phyloP scores from a whole-genome alignment of 352 stramenopile genomes.

The Phytopythium boreale region DNA sequence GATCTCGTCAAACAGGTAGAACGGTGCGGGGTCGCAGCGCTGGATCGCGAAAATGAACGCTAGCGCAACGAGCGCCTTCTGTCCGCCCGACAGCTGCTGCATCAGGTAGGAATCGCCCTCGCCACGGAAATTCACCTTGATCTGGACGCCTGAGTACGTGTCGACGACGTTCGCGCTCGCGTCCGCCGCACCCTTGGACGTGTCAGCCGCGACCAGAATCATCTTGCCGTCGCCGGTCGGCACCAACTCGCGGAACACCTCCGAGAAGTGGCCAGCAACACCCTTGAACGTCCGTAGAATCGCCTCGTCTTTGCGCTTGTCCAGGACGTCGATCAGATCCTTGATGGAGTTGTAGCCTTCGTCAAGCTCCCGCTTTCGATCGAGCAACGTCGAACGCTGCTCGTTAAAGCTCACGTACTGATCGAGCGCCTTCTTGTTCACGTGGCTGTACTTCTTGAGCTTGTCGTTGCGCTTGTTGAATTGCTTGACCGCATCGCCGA shows the following conservation, averaged over 20 bases:
- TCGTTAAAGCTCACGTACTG: constrained; percentile 99
- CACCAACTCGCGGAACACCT: constrained; percentile 98
- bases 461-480: constrained; percentile 95
- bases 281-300: constrained; percentile 99
- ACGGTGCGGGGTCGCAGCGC: constrained; percentile 98
- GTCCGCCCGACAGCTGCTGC: constrained; percentile 98
- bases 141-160: constrained; percentile 96
- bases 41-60: constrained; percentile 99
- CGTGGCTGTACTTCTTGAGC: constrained; percentile 97
- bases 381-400: constrained; percentile 86
- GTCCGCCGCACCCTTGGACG: constrained; percentile 23
- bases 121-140: constrained; percentile 97
- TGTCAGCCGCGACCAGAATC: constrained; percentile 94
- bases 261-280: constrained; percentile 97
- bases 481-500: constrained; percentile 91
- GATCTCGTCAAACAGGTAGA: constrained; percentile 99
- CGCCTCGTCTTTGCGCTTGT: constrained; percentile 97
- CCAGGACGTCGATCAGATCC: constrained; percentile 88
- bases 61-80: constrained; percentile 98
- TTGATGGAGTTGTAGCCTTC: constrained; percentile 89
- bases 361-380: constrained; percentile 96
- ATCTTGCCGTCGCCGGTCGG: constrained; percentile 95
- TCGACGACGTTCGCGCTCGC: constrained; percentile 56
- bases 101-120: constrained; percentile 97
- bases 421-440: constrained; percentile 99